phyloP scores from a whole-genome alignment of 2,329 filamentous ascomycete genomes.

The Fusarium odoratissimum region DNA sequence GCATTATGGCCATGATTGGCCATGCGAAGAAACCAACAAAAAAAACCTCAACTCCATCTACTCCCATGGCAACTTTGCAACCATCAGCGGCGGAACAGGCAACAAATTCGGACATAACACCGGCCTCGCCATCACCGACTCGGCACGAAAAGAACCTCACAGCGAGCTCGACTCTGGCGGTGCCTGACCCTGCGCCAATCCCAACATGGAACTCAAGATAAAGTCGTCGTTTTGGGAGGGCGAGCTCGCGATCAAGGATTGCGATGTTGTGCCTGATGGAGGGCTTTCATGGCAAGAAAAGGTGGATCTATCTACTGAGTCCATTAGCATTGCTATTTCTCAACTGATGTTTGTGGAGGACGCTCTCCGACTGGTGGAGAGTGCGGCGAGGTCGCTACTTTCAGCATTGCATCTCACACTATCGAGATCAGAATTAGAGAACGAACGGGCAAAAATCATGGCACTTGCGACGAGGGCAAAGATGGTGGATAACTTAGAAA shows the following conservation, averaged over 20 bases:
- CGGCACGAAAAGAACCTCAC: neutral
- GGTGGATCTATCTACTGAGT: too few relatives aligned
- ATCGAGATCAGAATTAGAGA: too few relatives aligned
- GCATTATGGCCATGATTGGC: too few relatives aligned
- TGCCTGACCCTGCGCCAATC: neutral
- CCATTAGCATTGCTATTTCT: too few relatives aligned
- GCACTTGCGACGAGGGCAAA: too few relatives aligned
- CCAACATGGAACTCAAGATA: neutral
- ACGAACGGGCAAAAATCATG: too few relatives aligned
- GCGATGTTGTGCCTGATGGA: neutral
- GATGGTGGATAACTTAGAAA: too few relatives aligned
- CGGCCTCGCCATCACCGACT: neutral
- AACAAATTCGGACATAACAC: neutral
- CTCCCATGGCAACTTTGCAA: neutral
- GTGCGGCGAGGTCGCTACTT: neutral
- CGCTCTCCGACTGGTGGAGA: neutral
- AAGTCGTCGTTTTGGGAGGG: neutral
- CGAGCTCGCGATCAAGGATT: neutral
- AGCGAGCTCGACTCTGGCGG: neutral
- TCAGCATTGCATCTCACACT: neutral
- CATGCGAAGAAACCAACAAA: too few relatives aligned
- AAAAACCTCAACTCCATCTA: constrained; percentile 1
- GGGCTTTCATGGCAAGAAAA: too few relatives aligned
- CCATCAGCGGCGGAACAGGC: neutral
- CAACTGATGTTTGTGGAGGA: neutral